Conservation (phyloP, 164 flowering plant species). For the Umbellularia californica region DNA sequence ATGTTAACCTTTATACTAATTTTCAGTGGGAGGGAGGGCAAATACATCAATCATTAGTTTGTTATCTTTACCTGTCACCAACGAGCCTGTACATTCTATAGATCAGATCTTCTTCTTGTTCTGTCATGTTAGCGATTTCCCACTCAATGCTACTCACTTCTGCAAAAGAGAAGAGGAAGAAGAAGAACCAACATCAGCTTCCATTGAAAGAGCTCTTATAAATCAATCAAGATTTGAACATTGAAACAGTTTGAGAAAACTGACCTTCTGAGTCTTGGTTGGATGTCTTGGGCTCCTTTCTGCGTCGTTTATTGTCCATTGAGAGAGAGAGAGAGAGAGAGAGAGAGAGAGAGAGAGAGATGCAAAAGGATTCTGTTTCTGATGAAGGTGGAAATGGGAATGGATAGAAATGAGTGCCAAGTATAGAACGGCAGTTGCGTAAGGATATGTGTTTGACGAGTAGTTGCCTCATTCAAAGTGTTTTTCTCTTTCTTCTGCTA, state of each 20-base stretch:
- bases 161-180: slow-evolving; percentile 16
- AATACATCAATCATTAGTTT: neutral
- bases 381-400: neutral
- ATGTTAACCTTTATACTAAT: too few species aligned
- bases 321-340: neutral
- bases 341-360: neutral
- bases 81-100: slow-evolving; percentile 74
- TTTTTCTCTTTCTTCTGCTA: neutral
- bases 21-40: neutral
- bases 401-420: neutral
- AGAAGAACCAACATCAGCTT: neutral
- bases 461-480: neutral
- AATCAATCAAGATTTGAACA: neutral
- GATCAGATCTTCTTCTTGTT: slow-evolving; percentile 75
- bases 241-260: neutral
- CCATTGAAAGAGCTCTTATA: neutral
- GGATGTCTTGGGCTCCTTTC: slow-evolving; percentile 3
- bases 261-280: neutral
- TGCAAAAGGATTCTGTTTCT: neutral
- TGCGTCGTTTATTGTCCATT: slow-evolving; percentile 2
- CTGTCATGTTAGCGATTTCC: slow-evolving; percentile 31
- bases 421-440: slow-evolving; percentile 7
- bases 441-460: neutral
- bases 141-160: slow-evolving; percentile 54
- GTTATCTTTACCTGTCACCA: slow-evolving; percentile 55